A percentile compares a stretch with the other conserved stretches of the same genome.
Evolutionary conservation across 805 yeast species (phyloP).

Genomic region (Lipomyces japonicus): DNA sequence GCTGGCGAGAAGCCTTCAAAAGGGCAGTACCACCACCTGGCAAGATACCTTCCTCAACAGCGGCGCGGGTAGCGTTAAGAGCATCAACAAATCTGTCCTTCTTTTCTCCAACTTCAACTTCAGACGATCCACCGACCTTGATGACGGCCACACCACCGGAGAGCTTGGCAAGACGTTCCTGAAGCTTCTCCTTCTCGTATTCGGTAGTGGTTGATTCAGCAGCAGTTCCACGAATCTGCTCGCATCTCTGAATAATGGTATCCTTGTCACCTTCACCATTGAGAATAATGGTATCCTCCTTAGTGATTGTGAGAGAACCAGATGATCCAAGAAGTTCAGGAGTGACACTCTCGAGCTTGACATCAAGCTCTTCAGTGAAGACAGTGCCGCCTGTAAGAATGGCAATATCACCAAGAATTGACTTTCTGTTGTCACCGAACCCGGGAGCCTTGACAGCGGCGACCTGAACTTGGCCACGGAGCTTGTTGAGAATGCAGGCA

Average conservation of each 20-base stretch:
- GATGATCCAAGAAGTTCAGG: constrained; percentile 84
- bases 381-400: constrained; percentile 88
- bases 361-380: constrained; percentile 85
- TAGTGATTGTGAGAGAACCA: constrained; percentile 86
- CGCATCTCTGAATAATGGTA: constrained; percentile 77
- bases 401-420: constrained; percentile 92
- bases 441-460: constrained; percentile 99
- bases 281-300: constrained; percentile 90
- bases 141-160: constrained; percentile 98
- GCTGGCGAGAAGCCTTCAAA: constrained; percentile 78
- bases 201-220: constrained; percentile 69
- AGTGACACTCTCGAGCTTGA: constrained; percentile 93
- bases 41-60: constrained; percentile 95
- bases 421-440: constrained; percentile 97
- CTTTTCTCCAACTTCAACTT: constrained; percentile 98
- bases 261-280: constrained; percentile 90
- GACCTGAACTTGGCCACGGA: constrained; percentile 97
- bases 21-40: constrained; percentile 99
- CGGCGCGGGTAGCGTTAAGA: constrained; percentile 96
- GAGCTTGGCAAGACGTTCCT: constrained; percentile 94
- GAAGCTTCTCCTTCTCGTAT: constrained; percentile 94
- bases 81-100: constrained; percentile 99
- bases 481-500: constrained; percentile 93
- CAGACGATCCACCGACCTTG: constrained; percentile 95
- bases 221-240: constrained; percentile 82